phyloP scores from a whole-genome alignment of 2,329 filamentous ascomycete species.

The Venturia aucupariae region DNA sequence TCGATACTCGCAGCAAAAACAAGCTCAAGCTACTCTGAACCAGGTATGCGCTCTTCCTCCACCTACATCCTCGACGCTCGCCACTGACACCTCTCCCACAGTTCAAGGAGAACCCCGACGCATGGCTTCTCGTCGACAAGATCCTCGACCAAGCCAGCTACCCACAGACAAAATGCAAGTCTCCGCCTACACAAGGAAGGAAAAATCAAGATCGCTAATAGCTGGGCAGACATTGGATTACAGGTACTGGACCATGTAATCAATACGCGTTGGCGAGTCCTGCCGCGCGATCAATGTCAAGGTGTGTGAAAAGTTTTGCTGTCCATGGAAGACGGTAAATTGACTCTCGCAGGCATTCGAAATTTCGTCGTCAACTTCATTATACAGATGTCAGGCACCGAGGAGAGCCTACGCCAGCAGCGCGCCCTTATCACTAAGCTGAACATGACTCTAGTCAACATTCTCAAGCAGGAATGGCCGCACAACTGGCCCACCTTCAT shows the following conservation, averaged over 20 bases:
- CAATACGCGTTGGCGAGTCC: slow-evolving; percentile 96
- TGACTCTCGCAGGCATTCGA: slow-evolving; percentile 62
- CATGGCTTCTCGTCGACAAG: slow-evolving; percentile 95
- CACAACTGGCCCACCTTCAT: slow-evolving; percentile 99
- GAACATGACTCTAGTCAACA: slow-evolving; percentile 92
- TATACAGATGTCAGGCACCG: slow-evolving; percentile 81
- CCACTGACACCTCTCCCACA: slow-evolving; percentile 31
- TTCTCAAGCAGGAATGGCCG: slow-evolving; percentile 98
- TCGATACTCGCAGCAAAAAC: slow-evolving; percentile 66
- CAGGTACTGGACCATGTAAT: slow-evolving; percentile 98
- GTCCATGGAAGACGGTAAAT: background rate
- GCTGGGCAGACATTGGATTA: slow-evolving; percentile 68
- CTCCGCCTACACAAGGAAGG: slow-evolving; percentile 15
- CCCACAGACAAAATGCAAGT: slow-evolving; percentile 89
- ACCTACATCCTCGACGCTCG: slow-evolving; percentile 16
- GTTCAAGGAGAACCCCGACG: slow-evolving; percentile 99
- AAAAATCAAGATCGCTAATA: slow-evolving; percentile 20
- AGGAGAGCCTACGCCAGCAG: slow-evolving; percentile 76
- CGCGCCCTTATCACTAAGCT: slow-evolving; percentile 94
- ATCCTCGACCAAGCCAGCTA: slow-evolving; percentile 90
- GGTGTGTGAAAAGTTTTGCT: slow-evolving; percentile 42
- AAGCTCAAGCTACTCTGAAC: slow-evolving; percentile 85
- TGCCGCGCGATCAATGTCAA: slow-evolving; percentile 92
- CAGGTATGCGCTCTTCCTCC: slow-evolving; percentile 52
- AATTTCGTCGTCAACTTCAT: slow-evolving; percentile 99